Percentiles rank a stretch among this genome's conserved stretches.
These are phyloP conservation scores for Pezicula radicicola DNA, from an alignment of 2,329 filamentous ascomycete species.

Conservation along the genomic window DNA sequence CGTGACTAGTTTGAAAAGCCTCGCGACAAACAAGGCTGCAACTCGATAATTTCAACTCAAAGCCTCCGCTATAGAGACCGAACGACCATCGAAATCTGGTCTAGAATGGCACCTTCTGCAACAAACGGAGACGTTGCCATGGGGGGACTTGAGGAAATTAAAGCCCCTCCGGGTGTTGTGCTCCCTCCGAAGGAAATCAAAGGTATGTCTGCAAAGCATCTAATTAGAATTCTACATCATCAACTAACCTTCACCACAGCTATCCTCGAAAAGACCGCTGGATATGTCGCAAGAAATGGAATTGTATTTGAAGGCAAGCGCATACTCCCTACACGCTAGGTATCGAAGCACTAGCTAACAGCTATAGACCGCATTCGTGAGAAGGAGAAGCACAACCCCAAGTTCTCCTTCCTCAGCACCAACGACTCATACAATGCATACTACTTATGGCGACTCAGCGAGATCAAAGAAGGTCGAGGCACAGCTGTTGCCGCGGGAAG, in stretches of 20 bases:
- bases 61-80: background rate
- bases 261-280: slow-evolving; percentile 90
- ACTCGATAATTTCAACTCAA: too few species aligned
- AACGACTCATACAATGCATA: slow-evolving; percentile 83
- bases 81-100: background rate
- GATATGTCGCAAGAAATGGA: slow-evolving; percentile 75
- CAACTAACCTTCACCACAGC: slow-evolving; percentile 33
- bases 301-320: slow-evolving; percentile 54
- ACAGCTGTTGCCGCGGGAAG: slow-evolving; percentile 75
- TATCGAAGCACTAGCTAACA: slow-evolving; percentile 11
- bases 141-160: slow-evolving; percentile 61
- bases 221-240: slow-evolving; percentile 27
- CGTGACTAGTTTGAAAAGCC: too few species aligned
- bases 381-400: slow-evolving; percentile 80
- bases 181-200: slow-evolving; percentile 83
- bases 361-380: slow-evolving; percentile 73
- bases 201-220: slow-evolving; percentile 34
- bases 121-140: slow-evolving; percentile 47
- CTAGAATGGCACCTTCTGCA: slow-evolving; percentile 28
- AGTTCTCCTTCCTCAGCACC: slow-evolving; percentile 81
- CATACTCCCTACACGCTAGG: slow-evolving; percentile 12
- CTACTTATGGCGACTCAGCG: slow-evolving; percentile 86
- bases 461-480: slow-evolving; percentile 81
- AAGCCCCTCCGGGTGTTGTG: slow-evolving; percentile 79
- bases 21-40: too few species aligned